phyloP scores from a whole-genome alignment of 2,329 filamentous ascomycete species.

The Aspergillus arachidicola region DNA sequence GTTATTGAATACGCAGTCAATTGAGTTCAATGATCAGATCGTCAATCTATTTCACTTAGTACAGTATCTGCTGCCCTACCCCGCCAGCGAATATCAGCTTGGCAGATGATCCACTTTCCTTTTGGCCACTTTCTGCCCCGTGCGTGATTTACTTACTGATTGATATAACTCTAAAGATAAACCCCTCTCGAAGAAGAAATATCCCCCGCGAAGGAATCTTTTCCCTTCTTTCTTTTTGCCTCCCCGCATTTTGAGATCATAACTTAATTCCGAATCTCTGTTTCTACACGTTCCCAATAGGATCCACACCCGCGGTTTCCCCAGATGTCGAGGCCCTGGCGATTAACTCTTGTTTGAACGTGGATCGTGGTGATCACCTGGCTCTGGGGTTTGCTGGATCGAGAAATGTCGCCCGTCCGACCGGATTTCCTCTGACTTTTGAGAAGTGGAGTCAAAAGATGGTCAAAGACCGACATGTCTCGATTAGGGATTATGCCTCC shows the following conservation, averaged over 20 bases:
- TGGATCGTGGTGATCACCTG: neutral
- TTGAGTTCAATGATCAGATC: too few relatives aligned
- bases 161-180: neutral
- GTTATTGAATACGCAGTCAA: neutral
- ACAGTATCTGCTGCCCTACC: too few relatives aligned
- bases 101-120: too few relatives aligned
- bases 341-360: neutral
- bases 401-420: neutral
- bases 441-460: neutral
- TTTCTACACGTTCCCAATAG: neutral
- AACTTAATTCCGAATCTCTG: neutral
- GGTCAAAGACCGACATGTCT: neutral
- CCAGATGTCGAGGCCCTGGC: neutral
- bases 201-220: constrained; percentile 12
- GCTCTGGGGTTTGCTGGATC: neutral
- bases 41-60: too few relatives aligned
- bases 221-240: neutral
- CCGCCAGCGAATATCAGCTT: too few relatives aligned
- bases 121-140: neutral
- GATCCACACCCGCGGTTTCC: neutral
- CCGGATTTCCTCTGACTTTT: neutral
- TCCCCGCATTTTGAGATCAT: neutral
- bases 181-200: neutral
- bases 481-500: neutral
- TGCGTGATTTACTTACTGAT: neutral